phyloP scores from a whole-genome alignment of 441 rosid species.

The Cnidoscolus chayamansa region DNA sequence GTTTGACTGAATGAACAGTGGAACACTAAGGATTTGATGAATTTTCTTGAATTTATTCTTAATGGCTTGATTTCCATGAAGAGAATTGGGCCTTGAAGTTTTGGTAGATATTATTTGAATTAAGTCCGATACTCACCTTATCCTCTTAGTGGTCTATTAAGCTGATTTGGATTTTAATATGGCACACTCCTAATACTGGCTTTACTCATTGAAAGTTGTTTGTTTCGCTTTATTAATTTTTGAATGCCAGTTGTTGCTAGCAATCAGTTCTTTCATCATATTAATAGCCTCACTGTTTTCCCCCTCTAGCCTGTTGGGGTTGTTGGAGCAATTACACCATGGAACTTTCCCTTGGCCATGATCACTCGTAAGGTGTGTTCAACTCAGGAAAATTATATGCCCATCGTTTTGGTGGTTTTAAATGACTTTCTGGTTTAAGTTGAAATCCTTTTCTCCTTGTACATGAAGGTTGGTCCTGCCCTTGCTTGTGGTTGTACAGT shows the following conservation, averaged over 20 bases:
- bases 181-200: background rate
- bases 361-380: slow-evolving; percentile 83
- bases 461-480: slow-evolving; percentile 93
- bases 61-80: too few species aligned
- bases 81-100: too few species aligned
- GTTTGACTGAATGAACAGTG: too few species aligned
- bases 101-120: too few species aligned
- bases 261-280: background rate
- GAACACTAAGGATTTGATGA: too few species aligned
- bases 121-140: background rate
- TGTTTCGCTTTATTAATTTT: background rate
- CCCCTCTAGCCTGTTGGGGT: slow-evolving; percentile 87
- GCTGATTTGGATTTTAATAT: background rate
- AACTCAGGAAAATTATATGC: slow-evolving; percentile 18
- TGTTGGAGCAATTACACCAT: slow-evolving; percentile 92
- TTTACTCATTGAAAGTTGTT: background rate
- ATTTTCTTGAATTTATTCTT: too few species aligned
- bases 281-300: background rate
- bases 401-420: slow-evolving; percentile 10
- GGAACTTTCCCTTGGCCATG: slow-evolving; percentile 99
- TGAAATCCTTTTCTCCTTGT: slow-evolving; percentile 26
- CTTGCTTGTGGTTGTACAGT: slow-evolving; percentile 98
- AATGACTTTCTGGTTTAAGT: slow-evolving; percentile 16
- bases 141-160: background rate
- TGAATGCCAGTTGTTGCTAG: slow-evolving; percentile 2